These are phyloP conservation scores for Cymbopogon flexuosus DNA, from an alignment of 202 grass and related monocot genomes.

Conservation along the genomic window DNA sequence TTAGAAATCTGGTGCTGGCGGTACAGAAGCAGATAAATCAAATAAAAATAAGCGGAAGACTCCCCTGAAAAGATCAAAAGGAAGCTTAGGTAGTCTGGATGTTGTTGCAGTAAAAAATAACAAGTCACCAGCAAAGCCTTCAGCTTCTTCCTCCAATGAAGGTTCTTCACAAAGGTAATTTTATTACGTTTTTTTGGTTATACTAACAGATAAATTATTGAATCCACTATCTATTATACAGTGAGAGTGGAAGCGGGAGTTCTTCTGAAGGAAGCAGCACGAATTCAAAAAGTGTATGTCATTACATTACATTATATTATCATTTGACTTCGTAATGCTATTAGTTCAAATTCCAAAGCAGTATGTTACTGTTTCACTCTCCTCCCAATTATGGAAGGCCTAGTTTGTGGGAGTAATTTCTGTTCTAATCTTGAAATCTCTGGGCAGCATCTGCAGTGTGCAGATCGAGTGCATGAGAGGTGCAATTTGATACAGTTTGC, in stretches of 20 bases:
- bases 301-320: background rate
- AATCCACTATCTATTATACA: slow-evolving; percentile 35
- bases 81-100: slow-evolving; percentile 67
- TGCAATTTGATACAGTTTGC: slow-evolving; percentile 22
- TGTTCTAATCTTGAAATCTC: slow-evolving; percentile 2
- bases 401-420: slow-evolving; percentile 15
- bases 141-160: slow-evolving; percentile 49
- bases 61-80: slow-evolving; percentile 60
- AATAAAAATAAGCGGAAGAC: slow-evolving; percentile 54
- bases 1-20: slow-evolving; percentile 46
- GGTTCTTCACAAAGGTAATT: slow-evolving; percentile 65
- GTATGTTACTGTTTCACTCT: slow-evolving; percentile 7
- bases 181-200: background rate
- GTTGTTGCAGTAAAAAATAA: slow-evolving; percentile 48
- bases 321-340: slow-evolving; percentile 19
- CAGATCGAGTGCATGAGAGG: slow-evolving; percentile 13
- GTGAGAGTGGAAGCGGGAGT: slow-evolving; percentile 67
- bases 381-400: slow-evolving; percentile 7
- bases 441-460: background rate
- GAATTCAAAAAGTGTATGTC: slow-evolving; percentile 67
- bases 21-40: slow-evolving; percentile 54
- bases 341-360: slow-evolving; percentile 14
- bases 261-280: slow-evolving; percentile 67
- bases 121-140: slow-evolving; percentile 45
- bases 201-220: slow-evolving; percentile 1